These are phyloP conservation scores for Xylariaceae sp. DNA, from an alignment of 2,329 filamentous ascomycete species.

Conservation along the genomic window DNA sequence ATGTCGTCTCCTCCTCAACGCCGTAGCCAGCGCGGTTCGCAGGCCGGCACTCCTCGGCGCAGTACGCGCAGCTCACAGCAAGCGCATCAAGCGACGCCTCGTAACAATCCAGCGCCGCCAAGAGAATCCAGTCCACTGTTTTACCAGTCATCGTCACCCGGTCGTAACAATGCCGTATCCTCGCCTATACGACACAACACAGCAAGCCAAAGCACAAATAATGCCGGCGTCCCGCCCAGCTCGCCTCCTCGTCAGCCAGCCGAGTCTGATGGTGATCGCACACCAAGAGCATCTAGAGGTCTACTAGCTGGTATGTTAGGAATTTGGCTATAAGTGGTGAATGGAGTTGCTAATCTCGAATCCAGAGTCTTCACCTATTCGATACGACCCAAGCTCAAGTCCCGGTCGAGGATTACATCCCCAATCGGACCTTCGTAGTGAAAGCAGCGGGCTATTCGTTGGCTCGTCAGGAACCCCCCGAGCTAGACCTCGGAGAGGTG, in stretches of 20 bases:
- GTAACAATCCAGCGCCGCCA: slow-evolving; percentile 42
- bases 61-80: slow-evolving; percentile 45
- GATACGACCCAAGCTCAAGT: slow-evolving; percentile 86
- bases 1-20: slow-evolving; percentile 60
- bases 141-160: slow-evolving; percentile 52
- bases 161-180: slow-evolving; percentile 35
- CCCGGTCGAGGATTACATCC: slow-evolving; percentile 59
- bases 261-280: slow-evolving; percentile 58
- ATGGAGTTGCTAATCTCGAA: slow-evolving; percentile 1
- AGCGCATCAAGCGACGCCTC: slow-evolving; percentile 41
- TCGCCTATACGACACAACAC: slow-evolving; percentile 55
- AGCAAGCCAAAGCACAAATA: slow-evolving; percentile 48
- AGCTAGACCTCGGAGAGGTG: slow-evolving; percentile 63
- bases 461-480: slow-evolving; percentile 52
- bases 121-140: slow-evolving; percentile 76
- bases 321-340: not conserved
- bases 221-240: slow-evolving; percentile 41
- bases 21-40: slow-evolving; percentile 50
- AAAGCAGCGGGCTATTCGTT: slow-evolving; percentile 84
- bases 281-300: slow-evolving; percentile 60
- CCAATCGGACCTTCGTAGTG: slow-evolving; percentile 70
- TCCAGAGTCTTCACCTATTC: slow-evolving; percentile 84
- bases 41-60: slow-evolving; percentile 50
- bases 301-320: slow-evolving; percentile 55
- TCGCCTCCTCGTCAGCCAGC: slow-evolving; percentile 53